Base-by-base conservation (phyloP, 2,329 filamentous ascomycete genomes). In the Diaporthe sp. region DNA sequence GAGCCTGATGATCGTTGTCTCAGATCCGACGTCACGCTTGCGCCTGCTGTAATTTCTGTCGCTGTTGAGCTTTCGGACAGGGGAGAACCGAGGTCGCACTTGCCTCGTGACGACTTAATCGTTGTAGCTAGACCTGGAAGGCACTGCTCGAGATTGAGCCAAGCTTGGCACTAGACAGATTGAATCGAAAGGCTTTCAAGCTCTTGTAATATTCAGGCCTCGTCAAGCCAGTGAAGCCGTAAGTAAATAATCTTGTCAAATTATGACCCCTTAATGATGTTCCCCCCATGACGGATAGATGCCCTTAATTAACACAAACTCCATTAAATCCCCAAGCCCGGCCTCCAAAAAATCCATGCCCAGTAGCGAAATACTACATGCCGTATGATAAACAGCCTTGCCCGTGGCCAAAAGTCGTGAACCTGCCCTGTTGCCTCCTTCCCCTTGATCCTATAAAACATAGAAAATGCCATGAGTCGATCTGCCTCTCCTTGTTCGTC, bases 21-120 rank as follows among this genome's bases (percentile, higher is more conserved):
- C 45, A 38, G 64, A 52, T 67, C n/a, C 45, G 64, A 67, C 64
- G 45, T 50, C 64, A 67, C 58, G 25, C 30, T 19, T 52, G 64
- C 64, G 22, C 19, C n/a, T 52, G 42, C 61, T 35, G 42, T n/a
- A n/a, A n/a, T 66, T 47, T 25, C 25, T 19, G 30, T 60, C 35
- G 35, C 38, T 28, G 35, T 42, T 28, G 58, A 40, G 15, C n/a
- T 42, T 15, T 40, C 33, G 55, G 9, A 2, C 38, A 25, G 19
- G 17, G 19, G 28, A 58, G 25, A 30, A 45, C n/a, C 7, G 38
- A 45, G 58, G 25, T 64, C 58, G 58, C 58, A 25, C 40, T 17
- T 15, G 33, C 33, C 55, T 22, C 7, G 19, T 13, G 5, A 15
- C 22, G 55, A 38, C 30, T 33, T 19, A 38, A 13, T 45, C 3